A percentile compares a stretch with the other conserved stretches of the same genome.
phyloP scores from a whole-genome alignment of 805 yeast species.

The Suhomyces sp. region DNA sequence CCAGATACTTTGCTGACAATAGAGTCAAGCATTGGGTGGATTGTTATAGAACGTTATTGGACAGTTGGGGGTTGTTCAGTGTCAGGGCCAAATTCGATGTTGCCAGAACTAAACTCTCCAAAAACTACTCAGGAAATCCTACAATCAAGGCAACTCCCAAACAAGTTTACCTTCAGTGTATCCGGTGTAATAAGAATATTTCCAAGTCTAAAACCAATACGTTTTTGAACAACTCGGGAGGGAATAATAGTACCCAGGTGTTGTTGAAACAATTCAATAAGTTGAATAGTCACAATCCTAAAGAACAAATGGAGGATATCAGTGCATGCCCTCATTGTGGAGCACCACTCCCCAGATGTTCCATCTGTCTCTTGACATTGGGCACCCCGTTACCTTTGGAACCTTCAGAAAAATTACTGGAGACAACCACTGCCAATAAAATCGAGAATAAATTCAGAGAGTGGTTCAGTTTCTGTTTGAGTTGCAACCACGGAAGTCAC shows the following conservation, averaged over 20 bases:
- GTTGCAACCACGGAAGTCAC: constrained; percentile 93
- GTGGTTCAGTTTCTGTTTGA: constrained; percentile 90
- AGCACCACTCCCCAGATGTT: constrained; percentile 83
- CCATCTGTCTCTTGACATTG: constrained; percentile 77
- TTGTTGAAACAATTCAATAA: constrained; percentile 39
- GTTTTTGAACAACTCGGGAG: constrained; percentile 13
- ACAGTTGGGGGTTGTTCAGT: constrained; percentile 80
- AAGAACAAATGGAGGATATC: constrained; percentile 20
- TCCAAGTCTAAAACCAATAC: constrained; percentile 31
- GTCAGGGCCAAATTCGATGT: constrained; percentile 85
- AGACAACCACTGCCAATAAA: constrained; percentile 13
- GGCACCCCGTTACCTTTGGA: constrained; percentile 63
- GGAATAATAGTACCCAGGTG: constrained; percentile 14
- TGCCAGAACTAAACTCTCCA: constrained; percentile 63
- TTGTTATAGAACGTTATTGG: constrained; percentile 63
- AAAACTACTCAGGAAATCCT: constrained; percentile 45
- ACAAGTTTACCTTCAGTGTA: constrained; percentile 80
- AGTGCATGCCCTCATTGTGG: constrained; percentile 80
- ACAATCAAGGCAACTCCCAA: constrained; percentile 57
- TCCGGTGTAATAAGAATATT: constrained; percentile 75
- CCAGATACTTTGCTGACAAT: constrained; percentile 72
- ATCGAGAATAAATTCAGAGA: constrained; percentile 55
- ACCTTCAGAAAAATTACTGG: constrained; percentile 23
- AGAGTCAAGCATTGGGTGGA: constrained; percentile 79
- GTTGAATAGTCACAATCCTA: constrained; percentile 16